phyloP scores from a whole-genome alignment of 2,329 filamentous ascomycete genomes.

The Xylariaceae sp. region DNA sequence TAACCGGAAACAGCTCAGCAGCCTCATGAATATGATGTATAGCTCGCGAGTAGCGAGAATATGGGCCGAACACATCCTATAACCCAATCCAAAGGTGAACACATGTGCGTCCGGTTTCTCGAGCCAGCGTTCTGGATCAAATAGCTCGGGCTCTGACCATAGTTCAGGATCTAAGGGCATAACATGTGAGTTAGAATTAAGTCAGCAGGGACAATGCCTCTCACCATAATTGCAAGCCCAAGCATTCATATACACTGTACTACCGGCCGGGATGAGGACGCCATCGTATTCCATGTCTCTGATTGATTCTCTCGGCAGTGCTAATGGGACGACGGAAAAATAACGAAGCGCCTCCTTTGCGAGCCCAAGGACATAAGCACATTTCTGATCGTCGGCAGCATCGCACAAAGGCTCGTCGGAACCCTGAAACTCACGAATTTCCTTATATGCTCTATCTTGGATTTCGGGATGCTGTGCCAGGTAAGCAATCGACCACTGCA shows the following conservation, averaged over 20 bases:
- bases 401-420: slow-evolving; percentile 67
- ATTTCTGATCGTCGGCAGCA: slow-evolving; percentile 75
- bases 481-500: slow-evolving; percentile 79
- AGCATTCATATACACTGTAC: slow-evolving; percentile 73
- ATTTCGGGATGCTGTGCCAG: slow-evolving; percentile 69
- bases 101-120: slow-evolving; percentile 30
- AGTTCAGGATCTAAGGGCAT: slow-evolving; percentile 26
- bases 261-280: slow-evolving; percentile 70
- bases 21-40: slow-evolving; percentile 36
- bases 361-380: slow-evolving; percentile 75
- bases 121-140: slow-evolving; percentile 33
- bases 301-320: slow-evolving; percentile 71
- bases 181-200: neutral
- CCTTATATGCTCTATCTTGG: slow-evolving; percentile 68
- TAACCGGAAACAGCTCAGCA: slow-evolving; percentile 32
- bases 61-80: slow-evolving; percentile 35
- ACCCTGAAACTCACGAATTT: slow-evolving; percentile 52
- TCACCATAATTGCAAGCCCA: slow-evolving; percentile 36
- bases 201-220: neutral
- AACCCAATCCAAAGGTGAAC: slow-evolving; percentile 35
- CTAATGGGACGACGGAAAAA: slow-evolving; percentile 80
- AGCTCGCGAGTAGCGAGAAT: slow-evolving; percentile 34
- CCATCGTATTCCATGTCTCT: slow-evolving; percentile 73
- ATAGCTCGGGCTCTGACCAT: slow-evolving; percentile 31
- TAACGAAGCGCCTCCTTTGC: slow-evolving; percentile 79